These are phyloP conservation scores for Cryphonectria japonica DNA, from an alignment of 2,329 filamentous ascomycete genomes.

Conservation along the genomic window DNA sequence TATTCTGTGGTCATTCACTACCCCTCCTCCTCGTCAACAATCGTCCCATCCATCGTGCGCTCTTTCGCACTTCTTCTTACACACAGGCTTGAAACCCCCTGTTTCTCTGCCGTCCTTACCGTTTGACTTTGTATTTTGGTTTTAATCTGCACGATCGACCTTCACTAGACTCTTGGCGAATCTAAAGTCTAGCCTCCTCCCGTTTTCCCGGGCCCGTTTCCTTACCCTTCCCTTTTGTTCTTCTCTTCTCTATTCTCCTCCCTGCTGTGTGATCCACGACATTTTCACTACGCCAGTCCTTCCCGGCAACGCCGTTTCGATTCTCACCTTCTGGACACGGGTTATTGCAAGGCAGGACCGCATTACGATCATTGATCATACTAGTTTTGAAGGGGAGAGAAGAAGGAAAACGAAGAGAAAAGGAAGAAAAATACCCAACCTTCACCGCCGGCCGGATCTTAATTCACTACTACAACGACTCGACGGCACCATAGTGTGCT, in stretches of 20 bases:
- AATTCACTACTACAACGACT: conserved; percentile 1
- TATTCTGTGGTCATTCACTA: background rate
- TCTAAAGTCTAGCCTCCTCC: conserved; percentile 13
- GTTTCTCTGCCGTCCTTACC: conserved; percentile 12
- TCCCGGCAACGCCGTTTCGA: background rate
- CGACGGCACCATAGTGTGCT: conserved; percentile 12
- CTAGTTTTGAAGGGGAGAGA: background rate
- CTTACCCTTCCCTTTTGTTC: conserved; percentile 21
- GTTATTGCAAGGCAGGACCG: conserved; percentile 23
- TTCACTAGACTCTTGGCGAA: conserved; percentile 16
- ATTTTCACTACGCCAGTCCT: conserved; percentile 12
- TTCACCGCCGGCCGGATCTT: conserved; percentile 26
- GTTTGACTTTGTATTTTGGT: background rate
- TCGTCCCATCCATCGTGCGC: background rate
- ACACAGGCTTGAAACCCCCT: background rate
- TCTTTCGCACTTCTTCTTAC: conserved; percentile 10
- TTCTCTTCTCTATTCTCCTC: background rate
- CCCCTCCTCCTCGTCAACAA: background rate
- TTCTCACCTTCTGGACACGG: background rate
- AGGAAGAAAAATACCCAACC: background rate
- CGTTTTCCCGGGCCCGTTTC: conserved; percentile 19
- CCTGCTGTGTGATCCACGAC: conserved; percentile 11
- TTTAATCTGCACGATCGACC: conserved; percentile 13
- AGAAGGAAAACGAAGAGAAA: background rate
- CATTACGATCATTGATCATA: background rate